phyloP scores from a whole-genome alignment of 2,329 filamentous ascomycete species.

The Pseudofabraea citricarpa region DNA sequence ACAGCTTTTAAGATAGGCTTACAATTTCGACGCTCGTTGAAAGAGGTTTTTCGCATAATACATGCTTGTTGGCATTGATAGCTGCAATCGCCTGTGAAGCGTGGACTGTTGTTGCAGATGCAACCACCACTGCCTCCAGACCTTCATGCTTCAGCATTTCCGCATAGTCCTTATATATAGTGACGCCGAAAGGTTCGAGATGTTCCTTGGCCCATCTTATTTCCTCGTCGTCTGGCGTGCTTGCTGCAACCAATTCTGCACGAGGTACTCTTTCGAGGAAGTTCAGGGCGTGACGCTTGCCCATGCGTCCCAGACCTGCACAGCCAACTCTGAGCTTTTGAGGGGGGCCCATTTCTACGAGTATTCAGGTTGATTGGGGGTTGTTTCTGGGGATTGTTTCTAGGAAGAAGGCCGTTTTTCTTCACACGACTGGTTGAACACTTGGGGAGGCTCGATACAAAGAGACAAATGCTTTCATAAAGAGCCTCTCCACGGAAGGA shows the following conservation, averaged over 20 bases:
- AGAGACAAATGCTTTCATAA: no score
- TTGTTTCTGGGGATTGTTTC: no score
- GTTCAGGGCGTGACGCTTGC: constrained; percentile 45
- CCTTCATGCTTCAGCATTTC: constrained; percentile 39
- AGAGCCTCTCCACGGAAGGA: no score
- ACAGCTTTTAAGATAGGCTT: constrained; percentile 21
- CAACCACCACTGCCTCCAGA: constrained; percentile 37
- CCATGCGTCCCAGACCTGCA: constrained; percentile 48
- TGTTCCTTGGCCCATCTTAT: constrained; percentile 38
- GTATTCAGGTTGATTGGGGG: no score
- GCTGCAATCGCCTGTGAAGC: constrained; percentile 52
- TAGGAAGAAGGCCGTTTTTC: no score
- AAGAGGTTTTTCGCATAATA: constrained; percentile 56
- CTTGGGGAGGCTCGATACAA: no score
- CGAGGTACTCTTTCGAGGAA: constrained; percentile 40
- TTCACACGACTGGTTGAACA: no score
- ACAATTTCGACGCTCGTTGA: constrained; percentile 55
- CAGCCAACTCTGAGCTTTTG: constrained; percentile 40
- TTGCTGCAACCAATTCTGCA: constrained; percentile 44
- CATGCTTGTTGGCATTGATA: constrained; percentile 48
- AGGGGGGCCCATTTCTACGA: constrained; percentile 6
- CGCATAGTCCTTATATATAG: constrained; percentile 39
- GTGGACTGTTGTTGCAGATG: constrained; percentile 46
- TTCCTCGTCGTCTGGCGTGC: constrained; percentile 39
- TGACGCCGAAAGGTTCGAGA: constrained; percentile 39